phyloP scores from a whole-genome alignment of 1,284 basidiomycete species.

The Rhodotorula mucilaginosa region DNA sequence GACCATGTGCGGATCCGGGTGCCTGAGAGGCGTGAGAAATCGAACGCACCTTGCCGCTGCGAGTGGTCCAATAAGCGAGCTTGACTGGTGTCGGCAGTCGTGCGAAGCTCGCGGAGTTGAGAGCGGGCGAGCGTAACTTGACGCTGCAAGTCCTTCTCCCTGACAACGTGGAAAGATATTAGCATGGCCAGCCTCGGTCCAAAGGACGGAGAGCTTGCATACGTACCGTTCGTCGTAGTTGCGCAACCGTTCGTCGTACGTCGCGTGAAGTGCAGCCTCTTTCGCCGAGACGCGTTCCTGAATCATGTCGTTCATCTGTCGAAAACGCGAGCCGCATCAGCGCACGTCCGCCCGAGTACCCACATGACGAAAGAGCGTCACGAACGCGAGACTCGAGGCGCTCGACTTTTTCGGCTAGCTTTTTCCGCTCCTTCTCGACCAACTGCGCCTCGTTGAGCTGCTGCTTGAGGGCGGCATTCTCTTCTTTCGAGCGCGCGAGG shows the following conservation, averaged over 20 bases:
- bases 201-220: neutral
- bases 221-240: conserved; percentile 88
- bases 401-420: conserved; percentile 68
- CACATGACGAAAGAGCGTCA: neutral
- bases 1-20: neutral
- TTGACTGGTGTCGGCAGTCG: conserved; percentile 85
- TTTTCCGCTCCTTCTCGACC: conserved; percentile 71
- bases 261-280: conserved; percentile 91
- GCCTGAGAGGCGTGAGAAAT: no score
- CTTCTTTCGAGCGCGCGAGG: conserved; percentile 66
- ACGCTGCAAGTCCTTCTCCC: conserved; percentile 84
- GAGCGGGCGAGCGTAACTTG: conserved; percentile 79
- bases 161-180: conserved; percentile 46
- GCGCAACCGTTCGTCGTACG: conserved; percentile 88
- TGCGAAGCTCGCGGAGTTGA: conserved; percentile 83
- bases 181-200: neutral
- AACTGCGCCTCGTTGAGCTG: conserved; percentile 64
- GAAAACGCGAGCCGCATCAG: no score
- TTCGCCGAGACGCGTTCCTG: conserved; percentile 80
- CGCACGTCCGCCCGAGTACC: conserved; percentile 24
- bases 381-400: conserved; percentile 77
- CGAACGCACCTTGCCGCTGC: conserved; percentile 73
- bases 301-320: conserved; percentile 84
- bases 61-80: conserved; percentile 84
- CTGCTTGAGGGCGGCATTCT: conserved; percentile 73